A percentile compares a stretch with the other conserved stretches of the same genome.
Evolutionary conservation across 83 land plant genomes (phyloP).

Genomic region (Diphasiastrum complanatum): DNA sequence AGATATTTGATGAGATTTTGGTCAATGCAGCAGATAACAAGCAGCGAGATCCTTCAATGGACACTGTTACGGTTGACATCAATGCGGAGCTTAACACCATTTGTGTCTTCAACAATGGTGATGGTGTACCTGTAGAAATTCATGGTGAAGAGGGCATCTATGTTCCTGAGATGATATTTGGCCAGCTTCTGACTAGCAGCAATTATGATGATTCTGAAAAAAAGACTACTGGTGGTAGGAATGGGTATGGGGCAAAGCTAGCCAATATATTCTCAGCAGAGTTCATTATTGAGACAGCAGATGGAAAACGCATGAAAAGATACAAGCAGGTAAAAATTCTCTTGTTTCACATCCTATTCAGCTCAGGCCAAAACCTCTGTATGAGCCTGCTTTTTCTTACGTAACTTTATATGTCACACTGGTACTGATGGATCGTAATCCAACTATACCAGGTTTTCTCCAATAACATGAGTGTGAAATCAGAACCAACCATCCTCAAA

Average conservation of each 20-base stretch:
- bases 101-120: conserved; percentile 52
- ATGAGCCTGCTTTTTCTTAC: neutral
- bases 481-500: conserved; percentile 60
- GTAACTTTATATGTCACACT: neutral
- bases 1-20: conserved; percentile 11
- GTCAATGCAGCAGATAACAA: conserved; percentile 17
- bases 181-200: conserved; percentile 86
- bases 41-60: conserved; percentile 16
- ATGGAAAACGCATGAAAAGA: conserved; percentile 70
- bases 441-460: conserved; percentile 53
- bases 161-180: conserved; percentile 97
- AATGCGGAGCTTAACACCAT: conserved; percentile 7
- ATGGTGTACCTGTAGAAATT: conserved; percentile 90
- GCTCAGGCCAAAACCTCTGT: neutral
- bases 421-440: neutral
- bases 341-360: neutral
- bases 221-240: conserved; percentile 98
- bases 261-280: conserved; percentile 93
- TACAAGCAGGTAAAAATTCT: conserved; percentile 75
- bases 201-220: conserved; percentile 87
- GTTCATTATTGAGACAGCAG: conserved; percentile 92
- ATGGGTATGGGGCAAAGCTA: conserved; percentile 92
- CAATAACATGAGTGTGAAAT: conserved; percentile 78
- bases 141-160: conserved; percentile 85
- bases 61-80: neutral